These are phyloP conservation scores for Fusarium sp. DNA, from an alignment of 2,329 filamentous ascomycete genomes.

Conservation along the genomic window DNA sequence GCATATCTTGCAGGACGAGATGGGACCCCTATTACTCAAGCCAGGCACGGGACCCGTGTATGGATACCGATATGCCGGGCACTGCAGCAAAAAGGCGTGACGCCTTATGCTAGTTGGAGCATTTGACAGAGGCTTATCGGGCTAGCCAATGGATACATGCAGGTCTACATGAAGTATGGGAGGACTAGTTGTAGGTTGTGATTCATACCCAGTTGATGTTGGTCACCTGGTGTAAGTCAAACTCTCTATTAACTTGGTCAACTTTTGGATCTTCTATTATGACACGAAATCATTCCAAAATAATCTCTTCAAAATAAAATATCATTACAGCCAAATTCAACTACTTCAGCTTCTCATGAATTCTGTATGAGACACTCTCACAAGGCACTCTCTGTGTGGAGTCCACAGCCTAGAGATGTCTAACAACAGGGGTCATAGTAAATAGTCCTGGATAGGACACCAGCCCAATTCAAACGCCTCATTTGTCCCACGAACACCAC, in stretches of 20 bases:
- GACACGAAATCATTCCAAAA: background rate
- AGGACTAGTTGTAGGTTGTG: conserved; percentile 11
- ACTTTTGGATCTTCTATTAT: background rate
- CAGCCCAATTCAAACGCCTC: conserved; percentile 10
- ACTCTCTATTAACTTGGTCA: background rate
- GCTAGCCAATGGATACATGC: background rate
- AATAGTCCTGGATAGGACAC: conserved; percentile 20
- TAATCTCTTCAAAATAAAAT: background rate
- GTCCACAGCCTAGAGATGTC: conserved; percentile 18
- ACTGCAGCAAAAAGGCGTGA: conserved; percentile 10
- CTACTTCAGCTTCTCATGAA: background rate
- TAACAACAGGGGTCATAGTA: conserved; percentile 7
- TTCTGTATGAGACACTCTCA: conserved; percentile 3
- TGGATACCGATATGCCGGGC: conserved; percentile 8
- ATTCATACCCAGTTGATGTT: background rate
- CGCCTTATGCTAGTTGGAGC: conserved; percentile 16
- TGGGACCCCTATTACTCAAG: conserved; percentile 12
- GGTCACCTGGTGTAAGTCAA: background rate
- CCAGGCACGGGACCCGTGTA: conserved; percentile 28
- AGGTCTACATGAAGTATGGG: background rate
- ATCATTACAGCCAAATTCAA: background rate
- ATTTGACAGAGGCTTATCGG: conserved; percentile 7
- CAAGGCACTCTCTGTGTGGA: conserved; percentile 32
- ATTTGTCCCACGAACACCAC: conserved; percentile 23
- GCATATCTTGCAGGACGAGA: conserved; percentile 16